A percentile compares a stretch with the other conserved stretches of the same genome.
Evolutionary conservation across 352 stramenopile genomes (phyloP).

Genomic region (Phytophthora capsici): DNA sequence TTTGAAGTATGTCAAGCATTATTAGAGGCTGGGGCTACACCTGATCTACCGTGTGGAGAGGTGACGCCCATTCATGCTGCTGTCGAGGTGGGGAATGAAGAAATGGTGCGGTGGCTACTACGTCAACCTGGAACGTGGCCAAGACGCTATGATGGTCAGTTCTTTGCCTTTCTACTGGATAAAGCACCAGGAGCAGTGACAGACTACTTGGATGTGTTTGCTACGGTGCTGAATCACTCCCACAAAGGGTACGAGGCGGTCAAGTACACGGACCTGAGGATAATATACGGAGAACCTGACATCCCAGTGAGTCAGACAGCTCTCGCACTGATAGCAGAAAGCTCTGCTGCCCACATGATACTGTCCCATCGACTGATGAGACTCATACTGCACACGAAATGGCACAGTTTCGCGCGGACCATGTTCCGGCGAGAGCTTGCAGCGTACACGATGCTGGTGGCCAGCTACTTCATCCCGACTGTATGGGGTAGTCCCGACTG

Average conservation of each 20-base stretch:
- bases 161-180: slow-evolving; percentile 62
- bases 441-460: slow-evolving; percentile 54
- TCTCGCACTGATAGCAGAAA: slow-evolving; percentile 52
- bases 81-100: slow-evolving; percentile 60
- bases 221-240: slow-evolving; percentile 46
- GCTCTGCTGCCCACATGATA: slow-evolving; percentile 46
- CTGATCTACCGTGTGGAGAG: slow-evolving; percentile 39
- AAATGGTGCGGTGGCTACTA: slow-evolving; percentile 59
- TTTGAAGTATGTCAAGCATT: slow-evolving; percentile 56
- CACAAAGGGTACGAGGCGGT: slow-evolving; percentile 51
- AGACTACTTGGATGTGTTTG: slow-evolving; percentile 64
- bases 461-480: slow-evolving; percentile 63
- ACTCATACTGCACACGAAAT: slow-evolving; percentile 62
- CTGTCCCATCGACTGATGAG: slow-evolving; percentile 65
- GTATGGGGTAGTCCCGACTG: slow-evolving; percentile 64
- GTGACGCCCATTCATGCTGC: slow-evolving; percentile 61
- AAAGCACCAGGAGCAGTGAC: slow-evolving; percentile 51
- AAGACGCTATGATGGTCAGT: slow-evolving; percentile 44
- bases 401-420: slow-evolving; percentile 56
- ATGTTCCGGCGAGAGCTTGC: slow-evolving; percentile 64
- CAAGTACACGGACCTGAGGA: slow-evolving; percentile 52
- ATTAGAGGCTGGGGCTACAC: slow-evolving; percentile 47
- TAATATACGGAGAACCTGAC: slow-evolving; percentile 58
- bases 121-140: slow-evolving; percentile 40
- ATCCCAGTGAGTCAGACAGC: slow-evolving; percentile 55